phyloP scores from a whole-genome alignment of 805 yeast species.

The Teunomyces pallodes region DNA sequence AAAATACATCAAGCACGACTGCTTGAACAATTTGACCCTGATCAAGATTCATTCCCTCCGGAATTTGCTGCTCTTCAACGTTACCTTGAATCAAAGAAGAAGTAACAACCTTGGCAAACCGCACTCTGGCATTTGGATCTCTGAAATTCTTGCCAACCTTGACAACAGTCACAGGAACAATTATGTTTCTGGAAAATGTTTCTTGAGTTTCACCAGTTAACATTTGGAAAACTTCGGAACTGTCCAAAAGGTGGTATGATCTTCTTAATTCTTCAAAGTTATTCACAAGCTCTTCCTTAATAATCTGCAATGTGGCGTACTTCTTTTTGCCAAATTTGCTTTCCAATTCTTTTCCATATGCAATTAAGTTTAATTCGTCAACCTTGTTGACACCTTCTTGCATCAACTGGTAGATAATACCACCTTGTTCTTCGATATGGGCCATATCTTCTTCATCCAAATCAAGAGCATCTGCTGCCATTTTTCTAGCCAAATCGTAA shows the following conservation, averaged over 20 bases:
- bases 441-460: slow-evolving; percentile 90
- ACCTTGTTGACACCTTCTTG: slow-evolving; percentile 71
- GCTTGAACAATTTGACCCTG: slow-evolving; percentile 87
- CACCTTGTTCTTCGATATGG: slow-evolving; percentile 76
- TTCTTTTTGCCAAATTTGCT: slow-evolving; percentile 66
- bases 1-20: slow-evolving; percentile 66
- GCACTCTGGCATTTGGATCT: slow-evolving; percentile 43
- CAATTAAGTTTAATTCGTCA: slow-evolving; percentile 84
- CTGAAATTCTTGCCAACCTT: slow-evolving; percentile 67
- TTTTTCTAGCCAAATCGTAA: slow-evolving; percentile 90
- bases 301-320: slow-evolving; percentile 77
- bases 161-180: slow-evolving; percentile 72
- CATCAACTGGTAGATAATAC: slow-evolving; percentile 71
- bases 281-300: slow-evolving; percentile 80
- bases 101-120: slow-evolving; percentile 39
- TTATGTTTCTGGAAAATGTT: slow-evolving; percentile 62
- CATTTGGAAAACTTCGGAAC: slow-evolving; percentile 77
- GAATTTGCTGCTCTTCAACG: slow-evolving; percentile 45
- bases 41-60: slow-evolving; percentile 41
- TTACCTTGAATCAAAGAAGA: slow-evolving; percentile 42
- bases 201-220: slow-evolving; percentile 83
- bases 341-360: slow-evolving; percentile 88
- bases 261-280: slow-evolving; percentile 86
- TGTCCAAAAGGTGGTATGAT: slow-evolving; percentile 61
- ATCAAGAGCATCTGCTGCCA: slow-evolving; percentile 98